These are phyloP conservation scores for Fomitopsis schrenkii DNA, from an alignment of 1,284 basidiomycete species.

Conservation along the genomic window DNA sequence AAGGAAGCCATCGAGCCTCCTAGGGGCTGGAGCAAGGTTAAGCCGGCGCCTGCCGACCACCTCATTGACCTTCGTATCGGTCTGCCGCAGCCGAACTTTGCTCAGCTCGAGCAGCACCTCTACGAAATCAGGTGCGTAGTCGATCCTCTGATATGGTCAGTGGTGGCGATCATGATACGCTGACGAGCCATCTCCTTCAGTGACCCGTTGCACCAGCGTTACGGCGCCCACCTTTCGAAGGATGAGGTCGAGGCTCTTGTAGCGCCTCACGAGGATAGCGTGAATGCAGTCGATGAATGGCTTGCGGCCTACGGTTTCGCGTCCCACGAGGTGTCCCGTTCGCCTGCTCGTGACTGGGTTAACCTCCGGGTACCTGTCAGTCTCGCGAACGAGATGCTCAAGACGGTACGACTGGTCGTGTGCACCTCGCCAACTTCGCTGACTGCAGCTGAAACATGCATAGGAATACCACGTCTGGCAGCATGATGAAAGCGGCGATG, in stretches of 20 bases:
- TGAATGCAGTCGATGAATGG: conserved; percentile 59
- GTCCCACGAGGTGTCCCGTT: conserved; percentile 43
- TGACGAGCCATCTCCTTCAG: conserved; percentile 8
- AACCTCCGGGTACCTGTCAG: conserved; percentile 55
- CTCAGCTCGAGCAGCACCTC: conserved; percentile 53
- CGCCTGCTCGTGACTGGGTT: conserved; percentile 69
- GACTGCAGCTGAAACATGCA: neutral
- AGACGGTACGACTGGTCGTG: conserved; percentile 44
- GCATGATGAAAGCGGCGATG: conserved; percentile 48
- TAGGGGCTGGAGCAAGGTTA: conserved; percentile 46
- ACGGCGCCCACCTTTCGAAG: conserved; percentile 66
- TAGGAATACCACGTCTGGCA: conserved; percentile 64
- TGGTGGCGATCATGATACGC: neutral
- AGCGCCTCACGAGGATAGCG: conserved; percentile 50
- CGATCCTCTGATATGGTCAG: neutral
- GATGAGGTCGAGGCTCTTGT: conserved; percentile 58
- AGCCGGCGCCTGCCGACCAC: conserved; percentile 42
- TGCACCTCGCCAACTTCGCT: neutral
- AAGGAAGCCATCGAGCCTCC: conserved; percentile 44
- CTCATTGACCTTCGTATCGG: conserved; percentile 57
- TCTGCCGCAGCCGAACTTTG: conserved; percentile 61
- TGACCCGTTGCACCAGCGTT: conserved; percentile 51
- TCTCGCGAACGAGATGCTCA: conserved; percentile 64
- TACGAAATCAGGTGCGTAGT: conserved; percentile 57
- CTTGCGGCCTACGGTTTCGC: conserved; percentile 50